phyloP scores from a whole-genome alignment of 192 early-diverging fungal genomes.

The Podila horticola region DNA sequence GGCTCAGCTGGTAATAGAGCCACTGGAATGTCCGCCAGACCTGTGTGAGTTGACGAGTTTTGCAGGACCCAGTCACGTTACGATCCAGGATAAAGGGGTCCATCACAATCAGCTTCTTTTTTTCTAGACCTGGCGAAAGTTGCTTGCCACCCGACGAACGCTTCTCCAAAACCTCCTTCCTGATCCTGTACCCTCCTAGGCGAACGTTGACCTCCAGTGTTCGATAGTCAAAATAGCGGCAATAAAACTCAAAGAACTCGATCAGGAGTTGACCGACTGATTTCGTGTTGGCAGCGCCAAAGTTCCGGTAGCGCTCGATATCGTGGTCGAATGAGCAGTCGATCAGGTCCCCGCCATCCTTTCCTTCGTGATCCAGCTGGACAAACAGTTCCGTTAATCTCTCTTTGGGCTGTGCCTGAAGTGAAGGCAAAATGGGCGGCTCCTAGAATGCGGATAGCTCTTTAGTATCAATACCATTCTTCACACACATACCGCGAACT shows the following conservation, averaged over 20 bases:
- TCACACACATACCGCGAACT: not conserved
- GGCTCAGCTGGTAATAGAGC: constrained; percentile 22
- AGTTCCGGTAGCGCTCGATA: constrained; percentile 19
- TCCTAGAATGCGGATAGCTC: constrained; percentile 5
- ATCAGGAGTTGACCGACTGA: constrained; percentile 33
- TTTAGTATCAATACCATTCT: not conserved
- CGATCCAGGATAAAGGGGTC: constrained; percentile 38
- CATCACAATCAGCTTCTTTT: constrained; percentile 31
- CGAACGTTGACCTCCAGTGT: constrained; percentile 44
- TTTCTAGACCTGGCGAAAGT: constrained; percentile 7
- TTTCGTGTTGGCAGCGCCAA: constrained; percentile 36
- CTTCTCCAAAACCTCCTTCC: constrained; percentile 5
- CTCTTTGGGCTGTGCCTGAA: constrained; percentile 20
- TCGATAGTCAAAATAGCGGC: constrained; percentile 42
- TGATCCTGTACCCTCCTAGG: constrained; percentile 13
- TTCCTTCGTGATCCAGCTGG: constrained; percentile 10
- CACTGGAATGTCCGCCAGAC: constrained; percentile 36
- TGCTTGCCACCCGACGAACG: not conserved
- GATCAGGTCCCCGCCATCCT: constrained; percentile 4
- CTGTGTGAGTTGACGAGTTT: not conserved
- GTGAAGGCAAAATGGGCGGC: constrained; percentile 26
- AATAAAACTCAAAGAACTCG: constrained; percentile 41
- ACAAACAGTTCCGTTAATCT: constrained; percentile 15
- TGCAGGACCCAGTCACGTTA: constrained; percentile 19
- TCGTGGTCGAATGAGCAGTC: constrained; percentile 44